Evolutionary conservation across 2,329 filamentous ascomycete species (phyloP).

Genomic region (Xylariaceae sp.): DNA sequence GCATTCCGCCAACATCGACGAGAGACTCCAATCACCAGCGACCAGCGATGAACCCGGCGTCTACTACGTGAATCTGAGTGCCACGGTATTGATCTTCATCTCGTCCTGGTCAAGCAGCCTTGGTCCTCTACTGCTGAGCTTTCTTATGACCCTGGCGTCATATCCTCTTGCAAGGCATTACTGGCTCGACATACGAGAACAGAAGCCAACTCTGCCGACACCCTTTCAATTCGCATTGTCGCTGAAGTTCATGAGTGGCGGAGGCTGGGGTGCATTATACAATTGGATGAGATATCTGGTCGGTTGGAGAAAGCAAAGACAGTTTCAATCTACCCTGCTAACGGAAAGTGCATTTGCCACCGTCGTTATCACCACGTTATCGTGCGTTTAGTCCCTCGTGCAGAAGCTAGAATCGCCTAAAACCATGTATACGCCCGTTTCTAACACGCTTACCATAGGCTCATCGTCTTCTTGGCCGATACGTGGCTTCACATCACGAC

Average conservation of each 20-base stretch:
- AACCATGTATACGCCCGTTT: background rate
- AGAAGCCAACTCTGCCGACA: background rate
- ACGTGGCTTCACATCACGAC: background rate
- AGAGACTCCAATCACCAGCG: background rate
- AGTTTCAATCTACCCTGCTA: background rate
- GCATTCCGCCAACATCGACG: background rate
- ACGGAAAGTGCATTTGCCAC: background rate
- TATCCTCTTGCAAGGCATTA: background rate
- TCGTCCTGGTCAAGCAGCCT: background rate
- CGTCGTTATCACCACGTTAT: background rate
- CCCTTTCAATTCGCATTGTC: background rate
- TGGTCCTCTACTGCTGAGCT: background rate
- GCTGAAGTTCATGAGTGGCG: background rate
- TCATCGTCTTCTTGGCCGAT: background rate
- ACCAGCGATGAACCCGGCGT: background rate
- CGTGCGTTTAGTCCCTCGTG: background rate
- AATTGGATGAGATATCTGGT: background rate
- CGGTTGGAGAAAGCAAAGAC: background rate
- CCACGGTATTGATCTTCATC: background rate
- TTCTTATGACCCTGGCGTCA: background rate
- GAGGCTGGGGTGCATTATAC: background rate
- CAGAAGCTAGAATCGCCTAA: background rate
- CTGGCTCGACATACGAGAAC: background rate
- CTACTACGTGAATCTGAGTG: background rate
- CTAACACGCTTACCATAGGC: background rate